These are phyloP conservation scores for Aspergillus pseudoterreus DNA, from an alignment of 2,329 filamentous ascomycete species.

Conservation along the genomic window DNA sequence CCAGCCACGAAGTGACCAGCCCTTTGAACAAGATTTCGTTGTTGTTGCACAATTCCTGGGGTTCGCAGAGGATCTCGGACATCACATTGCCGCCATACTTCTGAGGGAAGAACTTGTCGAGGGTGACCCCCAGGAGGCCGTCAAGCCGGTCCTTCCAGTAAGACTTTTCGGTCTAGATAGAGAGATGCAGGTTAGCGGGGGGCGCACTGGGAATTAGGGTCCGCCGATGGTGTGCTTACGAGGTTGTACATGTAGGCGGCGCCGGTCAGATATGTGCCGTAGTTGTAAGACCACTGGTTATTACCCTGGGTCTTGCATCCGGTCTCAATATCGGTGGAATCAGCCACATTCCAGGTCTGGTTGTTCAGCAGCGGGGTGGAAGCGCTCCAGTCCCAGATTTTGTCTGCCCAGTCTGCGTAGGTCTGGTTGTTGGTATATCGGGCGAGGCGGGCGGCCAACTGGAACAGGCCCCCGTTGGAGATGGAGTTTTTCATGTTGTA, in stretches of 20 bases:
- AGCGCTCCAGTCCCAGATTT: conserved; percentile 61
- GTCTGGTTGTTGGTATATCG: conserved; percentile 61
- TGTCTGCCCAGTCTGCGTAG: conserved; percentile 60
- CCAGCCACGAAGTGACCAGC: conserved; percentile 64
- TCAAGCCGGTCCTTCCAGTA: conserved; percentile 57
- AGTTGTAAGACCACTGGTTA: conserved; percentile 65
- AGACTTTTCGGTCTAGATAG: conserved; percentile 31
- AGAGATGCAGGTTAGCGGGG: background rate
- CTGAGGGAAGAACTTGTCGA: conserved; percentile 52
- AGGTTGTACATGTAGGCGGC: conserved; percentile 67
- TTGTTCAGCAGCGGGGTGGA: conserved; percentile 57
- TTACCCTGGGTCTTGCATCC: conserved; percentile 61
- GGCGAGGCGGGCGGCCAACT: conserved; percentile 71
- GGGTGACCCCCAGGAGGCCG: conserved; percentile 50
- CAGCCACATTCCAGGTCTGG: conserved; percentile 58
- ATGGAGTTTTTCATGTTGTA: conserved; percentile 81
- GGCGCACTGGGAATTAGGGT: too few species aligned
- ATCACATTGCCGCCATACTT: conserved; percentile 49
- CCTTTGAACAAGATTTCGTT: conserved; percentile 74
- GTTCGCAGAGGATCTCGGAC: conserved; percentile 65
- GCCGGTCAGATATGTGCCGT: conserved; percentile 57
- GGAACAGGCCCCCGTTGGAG: conserved; percentile 79
- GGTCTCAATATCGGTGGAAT: conserved; percentile 56
- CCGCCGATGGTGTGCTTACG: conserved; percentile 30
- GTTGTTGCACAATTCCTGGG: conserved; percentile 57